Conservation (phyloP, 768 basidiomycete species). For the Boletus subparvulus region DNA sequence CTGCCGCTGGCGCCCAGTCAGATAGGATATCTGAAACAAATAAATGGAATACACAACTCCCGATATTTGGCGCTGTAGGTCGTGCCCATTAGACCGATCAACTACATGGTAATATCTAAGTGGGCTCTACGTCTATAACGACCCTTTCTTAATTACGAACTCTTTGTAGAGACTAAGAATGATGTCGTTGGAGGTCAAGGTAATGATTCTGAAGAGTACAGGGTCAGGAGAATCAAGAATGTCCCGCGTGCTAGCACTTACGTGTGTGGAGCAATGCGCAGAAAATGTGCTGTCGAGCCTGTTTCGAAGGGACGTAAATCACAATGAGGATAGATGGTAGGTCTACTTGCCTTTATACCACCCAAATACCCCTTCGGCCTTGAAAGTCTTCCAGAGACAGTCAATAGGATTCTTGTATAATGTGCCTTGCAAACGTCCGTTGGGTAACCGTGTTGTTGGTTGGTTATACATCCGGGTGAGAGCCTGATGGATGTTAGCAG, state of each 20-base stretch:
- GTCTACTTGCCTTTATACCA: slow-evolving; percentile 83
- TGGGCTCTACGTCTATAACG: slow-evolving; percentile 6
- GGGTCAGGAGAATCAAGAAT: background rate
- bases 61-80: too few species aligned
- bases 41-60: background rate
- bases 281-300: slow-evolving; percentile 93
- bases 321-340: background rate
- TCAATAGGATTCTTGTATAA: slow-evolving; percentile 93
- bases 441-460: slow-evolving; percentile 68
- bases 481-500: slow-evolving; percentile 44
- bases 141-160: slow-evolving; percentile 9
- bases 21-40: too few species aligned
- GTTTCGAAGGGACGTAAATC: background rate
- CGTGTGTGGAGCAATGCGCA: slow-evolving; percentile 93
- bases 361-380: slow-evolving; percentile 85
- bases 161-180: slow-evolving; percentile 69
- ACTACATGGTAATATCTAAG: background rate
- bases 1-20: background rate
- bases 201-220: slow-evolving; percentile 64
- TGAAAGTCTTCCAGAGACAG: slow-evolving; percentile 94
- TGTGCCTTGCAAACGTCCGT: slow-evolving; percentile 70
- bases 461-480: slow-evolving; percentile 97
- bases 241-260: slow-evolving; percentile 37
- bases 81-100: background rate
- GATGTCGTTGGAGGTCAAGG: slow-evolving; percentile 84